A percentile compares a stretch with the other conserved stretches of the same genome.
Conservation (phyloP, 768 basidiomycete species). For the Suillus subaureus region DNA sequence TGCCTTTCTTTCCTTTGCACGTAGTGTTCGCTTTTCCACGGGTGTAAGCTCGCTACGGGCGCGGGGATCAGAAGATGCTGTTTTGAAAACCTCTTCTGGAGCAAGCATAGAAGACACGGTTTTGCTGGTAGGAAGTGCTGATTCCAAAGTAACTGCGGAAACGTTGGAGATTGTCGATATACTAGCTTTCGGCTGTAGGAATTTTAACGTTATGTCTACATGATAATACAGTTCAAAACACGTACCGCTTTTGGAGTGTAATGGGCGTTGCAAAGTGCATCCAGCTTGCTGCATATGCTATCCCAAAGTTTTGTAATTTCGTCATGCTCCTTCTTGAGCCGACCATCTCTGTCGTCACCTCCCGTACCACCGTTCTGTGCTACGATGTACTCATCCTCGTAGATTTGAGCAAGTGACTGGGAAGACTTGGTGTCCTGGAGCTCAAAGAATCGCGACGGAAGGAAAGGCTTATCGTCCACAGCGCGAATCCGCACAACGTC, state of each 20-base stretch:
- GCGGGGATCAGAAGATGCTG: slow-evolving; percentile 55
- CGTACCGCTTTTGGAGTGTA: slow-evolving; percentile 92
- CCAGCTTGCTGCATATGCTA: slow-evolving; percentile 81
- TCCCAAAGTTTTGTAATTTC: slow-evolving; percentile 87
- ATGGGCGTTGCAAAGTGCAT: slow-evolving; percentile 93
- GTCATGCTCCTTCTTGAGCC: slow-evolving; percentile 84
- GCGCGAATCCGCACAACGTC: slow-evolving; percentile 87
- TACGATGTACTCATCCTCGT: slow-evolving; percentile 88
- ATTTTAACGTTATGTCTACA: slow-evolving; percentile 1
- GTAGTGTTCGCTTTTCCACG: slow-evolving; percentile 72
- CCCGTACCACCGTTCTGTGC: slow-evolving; percentile 55
- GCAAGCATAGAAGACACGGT: slow-evolving; percentile 82
- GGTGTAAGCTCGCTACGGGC: slow-evolving; percentile 84
- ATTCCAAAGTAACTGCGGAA: slow-evolving; percentile 82
- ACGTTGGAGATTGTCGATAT: slow-evolving; percentile 86
- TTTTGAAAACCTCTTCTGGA: slow-evolving; percentile 87
- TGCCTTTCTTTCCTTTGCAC: slow-evolving; percentile 68
- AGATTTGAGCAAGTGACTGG: slow-evolving; percentile 92
- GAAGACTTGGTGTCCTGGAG: slow-evolving; percentile 86
- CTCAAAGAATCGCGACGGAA: slow-evolving; percentile 89
- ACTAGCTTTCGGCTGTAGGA: slow-evolving; percentile 75
- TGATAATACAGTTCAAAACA: slow-evolving; percentile 15
- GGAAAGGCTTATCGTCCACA: slow-evolving; percentile 82
- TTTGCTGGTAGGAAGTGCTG: slow-evolving; percentile 83
- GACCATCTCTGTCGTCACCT: slow-evolving; percentile 83